Percentiles rank a stretch among this genome's conserved stretches.
These are phyloP conservation scores for Epichloe aotearoae DNA, from an alignment of 2,329 filamentous ascomycete genomes.

Conservation along the genomic window DNA sequence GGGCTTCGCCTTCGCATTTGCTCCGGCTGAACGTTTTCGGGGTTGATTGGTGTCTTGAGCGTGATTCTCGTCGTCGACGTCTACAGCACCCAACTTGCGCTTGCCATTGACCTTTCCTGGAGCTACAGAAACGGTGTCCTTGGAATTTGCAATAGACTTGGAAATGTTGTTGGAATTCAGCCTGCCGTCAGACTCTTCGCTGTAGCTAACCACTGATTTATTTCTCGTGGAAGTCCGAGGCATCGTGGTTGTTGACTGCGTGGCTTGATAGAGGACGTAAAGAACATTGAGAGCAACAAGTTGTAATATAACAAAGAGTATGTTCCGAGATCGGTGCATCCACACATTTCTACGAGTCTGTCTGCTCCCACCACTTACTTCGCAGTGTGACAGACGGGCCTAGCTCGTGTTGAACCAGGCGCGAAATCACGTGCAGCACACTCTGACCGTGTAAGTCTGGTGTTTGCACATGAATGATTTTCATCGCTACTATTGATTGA, in stretches of 20 bases:
- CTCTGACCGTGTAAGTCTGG: too few relatives aligned
- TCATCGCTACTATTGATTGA: too few relatives aligned
- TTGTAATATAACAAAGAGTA: background rate
- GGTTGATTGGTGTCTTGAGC: conserved; percentile 12
- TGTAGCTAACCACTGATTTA: conserved; percentile 19
- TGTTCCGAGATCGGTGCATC: background rate
- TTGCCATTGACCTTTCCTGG: conserved; percentile 7
- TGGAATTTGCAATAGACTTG: conserved; percentile 10
- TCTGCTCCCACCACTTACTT: too few relatives aligned
- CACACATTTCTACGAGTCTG: too few relatives aligned
- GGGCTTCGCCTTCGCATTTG: conserved; percentile 12
- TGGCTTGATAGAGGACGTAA: background rate
- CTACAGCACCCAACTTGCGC: conserved; percentile 13
- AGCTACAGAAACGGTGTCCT: conserved; percentile 6
- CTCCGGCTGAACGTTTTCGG: conserved; percentile 33
- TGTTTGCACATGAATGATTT: too few relatives aligned
- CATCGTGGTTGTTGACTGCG: conserved; percentile 13
- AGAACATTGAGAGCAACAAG: background rate
- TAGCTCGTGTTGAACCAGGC: background rate
- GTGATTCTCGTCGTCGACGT: conserved; percentile 8
- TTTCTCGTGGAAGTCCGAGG: conserved; percentile 21
- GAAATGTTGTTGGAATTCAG: conserved; percentile 1
- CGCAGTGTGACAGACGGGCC: too few relatives aligned
- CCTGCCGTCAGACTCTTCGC: conserved; percentile 13
- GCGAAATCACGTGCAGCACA: conserved; percentile 9